Percentiles rank a stretch among this genome's conserved stretches.
phyloP scores from a whole-genome alignment of 2,329 filamentous ascomycete species.

The Chrysosphaeria jannelii region DNA sequence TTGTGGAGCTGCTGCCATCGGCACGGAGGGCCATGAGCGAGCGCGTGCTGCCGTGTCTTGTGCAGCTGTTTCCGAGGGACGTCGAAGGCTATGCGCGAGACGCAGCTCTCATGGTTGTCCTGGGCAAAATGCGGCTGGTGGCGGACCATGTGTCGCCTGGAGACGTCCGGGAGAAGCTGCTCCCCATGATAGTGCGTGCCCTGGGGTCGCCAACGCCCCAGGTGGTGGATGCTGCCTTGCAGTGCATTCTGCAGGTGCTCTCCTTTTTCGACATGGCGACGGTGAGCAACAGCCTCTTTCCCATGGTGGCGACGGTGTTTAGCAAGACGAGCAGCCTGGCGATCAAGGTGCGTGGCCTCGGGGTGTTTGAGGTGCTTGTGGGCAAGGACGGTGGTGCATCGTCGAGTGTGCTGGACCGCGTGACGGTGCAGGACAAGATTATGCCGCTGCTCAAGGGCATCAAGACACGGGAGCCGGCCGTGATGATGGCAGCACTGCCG shows the following conservation, averaged over 20 bases:
- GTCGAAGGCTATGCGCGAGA: no score
- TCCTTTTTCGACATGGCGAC: slow-evolving; percentile 85
- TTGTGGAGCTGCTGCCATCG: slow-evolving; percentile 48
- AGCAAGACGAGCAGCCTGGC: slow-evolving; percentile 75
- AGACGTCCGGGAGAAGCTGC: slow-evolving; percentile 82
- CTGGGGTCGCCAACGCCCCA: slow-evolving; percentile 74
- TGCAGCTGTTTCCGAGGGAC: slow-evolving; percentile 57
- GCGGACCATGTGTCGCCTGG: slow-evolving; percentile 62
- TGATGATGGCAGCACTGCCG: slow-evolving; percentile 78
- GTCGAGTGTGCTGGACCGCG: slow-evolving; percentile 73
- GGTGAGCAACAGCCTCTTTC: slow-evolving; percentile 90
- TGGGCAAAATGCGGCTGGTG: slow-evolving; percentile 54
- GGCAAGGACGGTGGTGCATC: slow-evolving; percentile 35
- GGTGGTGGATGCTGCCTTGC: slow-evolving; percentile 59
- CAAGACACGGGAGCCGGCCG: slow-evolving; percentile 90
- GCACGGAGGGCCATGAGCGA: slow-evolving; percentile 57
- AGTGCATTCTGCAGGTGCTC: slow-evolving; percentile 49
- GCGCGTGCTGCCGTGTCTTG: slow-evolving; percentile 51
- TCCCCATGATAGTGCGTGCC: slow-evolving; percentile 59
- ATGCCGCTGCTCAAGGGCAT: slow-evolving; percentile 72
- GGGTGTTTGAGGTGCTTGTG: slow-evolving; percentile 72
- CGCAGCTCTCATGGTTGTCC: slow-evolving; percentile 66
- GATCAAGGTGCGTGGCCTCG: slow-evolving; percentile 77
- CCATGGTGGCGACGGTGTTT: slow-evolving; percentile 69
- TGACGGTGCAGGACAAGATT: slow-evolving; percentile 94